Base-by-base conservation (phyloP, 352 stramenopile species). In the Salisapilia sapeloensis region DNA sequence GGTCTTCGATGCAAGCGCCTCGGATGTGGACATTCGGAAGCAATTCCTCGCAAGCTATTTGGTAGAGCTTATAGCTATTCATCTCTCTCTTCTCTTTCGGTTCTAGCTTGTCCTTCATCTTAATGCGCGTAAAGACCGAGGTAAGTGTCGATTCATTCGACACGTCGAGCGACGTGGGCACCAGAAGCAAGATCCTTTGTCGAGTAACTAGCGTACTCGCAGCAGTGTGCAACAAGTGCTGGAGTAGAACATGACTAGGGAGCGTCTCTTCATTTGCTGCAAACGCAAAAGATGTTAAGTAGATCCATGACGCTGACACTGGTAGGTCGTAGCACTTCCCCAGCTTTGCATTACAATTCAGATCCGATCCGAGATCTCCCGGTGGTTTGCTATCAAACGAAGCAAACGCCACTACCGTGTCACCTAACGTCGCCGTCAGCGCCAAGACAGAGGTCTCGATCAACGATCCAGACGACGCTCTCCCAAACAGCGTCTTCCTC, bases 381-480 rank as follows among this genome's bases (percentile, higher is more conserved):
- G 59, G 45, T 4, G 72, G 58, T 4, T 33, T 49, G 39, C 51
- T 57, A 37, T 87, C 60, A 14, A 84, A 64, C 6, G 60, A 50
- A 4, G 61, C 56, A 31, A 87, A 83, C n/a, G n/a, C n/a, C n/a
- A n/a, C n/a, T n/a, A n/a, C n/a, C n/a, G n/a, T n/a, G n/a, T n/a
- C n/a, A 33, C 65, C 72, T 9, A 85, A 37, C 0, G 50, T 64
- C 6, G 62, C 60, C 18, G 63, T 85, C 31, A 87, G 51, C 7
- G 69, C 59, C 17, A 87, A 38, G 40, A 71, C 60, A 4, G 61
- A 75, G 9, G 72, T 83, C 46, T 87, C 72, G 24, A 87, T 81
- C 4, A 84, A 43, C 7, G 56, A 35, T 23, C 56, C 60, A 1
- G 80, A 31, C 24, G 71, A 44, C 18, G 60, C 36, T 16, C 58